Evolutionary conservation across 345 rosid genomes (phyloP), one percentile per base, ranked within the genome.

Genomic region (Pseudoturritis turrita): DNA sequence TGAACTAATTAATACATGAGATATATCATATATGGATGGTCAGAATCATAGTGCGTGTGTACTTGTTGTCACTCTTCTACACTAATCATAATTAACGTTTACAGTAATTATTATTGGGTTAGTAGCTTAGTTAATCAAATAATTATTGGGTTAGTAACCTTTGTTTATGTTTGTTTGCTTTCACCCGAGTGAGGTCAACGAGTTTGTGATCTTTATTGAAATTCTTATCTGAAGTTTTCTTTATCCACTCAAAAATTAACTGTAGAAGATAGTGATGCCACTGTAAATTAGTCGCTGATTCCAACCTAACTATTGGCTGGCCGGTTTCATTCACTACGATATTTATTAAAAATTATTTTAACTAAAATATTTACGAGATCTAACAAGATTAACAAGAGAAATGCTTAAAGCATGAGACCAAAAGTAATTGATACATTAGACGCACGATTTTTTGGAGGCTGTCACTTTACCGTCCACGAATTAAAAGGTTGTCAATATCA

Each of bases 391-490:
- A 59, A 7, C 22, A 36, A 70, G 59, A 2, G 51, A 28, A 40
- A 60, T 51, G 29, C 55, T 22, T 59, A 43, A 74, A 51, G 78
- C 69, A 60, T 8, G 73, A 45, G 39, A 60, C 6, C 49, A 61
- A 68, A 68, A 68, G 74, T 60, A 61, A 60, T 67, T 22, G 62
- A 57, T 47, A 60, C 68, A 74, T 67, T 68, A 41, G 62, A 75
- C 78, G 78, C 78, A 75, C 69, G 57, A 45, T 43, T 23, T 67
- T 40, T 68, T 44, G 69, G 74, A 68, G 74, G 74, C 60, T 61
- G 5, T 63, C 49, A 67, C 78, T 75, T 75, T 68, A 75, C 69
- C 78, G 78, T 68, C 78, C 73, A 75, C 78, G 78, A 44, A 60
- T 52, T 61, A 68, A 75, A 75, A 61, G 70, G 41, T 68, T 43